Evolutionary conservation across 805 yeast genomes (phyloP), one percentile per base, ranked within the genome.

Genomic region (Starmerella scarabaei): DNA sequence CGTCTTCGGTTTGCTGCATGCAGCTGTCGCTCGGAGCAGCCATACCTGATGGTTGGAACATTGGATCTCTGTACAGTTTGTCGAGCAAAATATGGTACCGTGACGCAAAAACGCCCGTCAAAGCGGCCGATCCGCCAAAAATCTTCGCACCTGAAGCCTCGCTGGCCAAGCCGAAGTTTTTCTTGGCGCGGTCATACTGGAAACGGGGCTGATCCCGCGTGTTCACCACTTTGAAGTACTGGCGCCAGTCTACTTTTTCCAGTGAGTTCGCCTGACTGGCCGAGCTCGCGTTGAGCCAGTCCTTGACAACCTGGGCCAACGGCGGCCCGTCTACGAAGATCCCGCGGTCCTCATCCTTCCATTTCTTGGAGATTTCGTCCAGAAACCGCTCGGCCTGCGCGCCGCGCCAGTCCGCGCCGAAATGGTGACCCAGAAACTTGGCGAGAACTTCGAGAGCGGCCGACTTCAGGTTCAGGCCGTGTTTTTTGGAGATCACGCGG

Each of bases 301-400:
- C 94, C 36, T 68, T 68, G 14, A 86, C 64, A 2, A 88, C 75
- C 28, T 69, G 71, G 1, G 61, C 58, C 14, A 85, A 67, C 3
- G 82, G 79, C 3, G 69, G 73, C 3, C 86, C 84, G 52, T 84
- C 94, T 2, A 88, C 66, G 50, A 88, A 88, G 6, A 85, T 53
- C 0, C 95, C 95, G 33, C 88, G 66, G 41, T 83, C 94, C 53
- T 85, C 94, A 35, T 74, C 80, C 52, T 84, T 85, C 97, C 97
- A 88, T 3, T 72, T 51, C 29, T 70, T 65, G 3, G 93, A 95
- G 15, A 88, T 68, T 7, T 75, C 77, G 53, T 91, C 97, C 19
- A 88, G 55, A 49, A 75, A 71, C 38, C 63, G 57, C 51, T 77
- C 80, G 1, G 83, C 67, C 42, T 67, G 66, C 0, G 73, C 64